These are phyloP conservation scores for Amphicarpaea edgeworthii DNA, from an alignment of 306 rosid genomes.

Conservation along the genomic window DNA sequence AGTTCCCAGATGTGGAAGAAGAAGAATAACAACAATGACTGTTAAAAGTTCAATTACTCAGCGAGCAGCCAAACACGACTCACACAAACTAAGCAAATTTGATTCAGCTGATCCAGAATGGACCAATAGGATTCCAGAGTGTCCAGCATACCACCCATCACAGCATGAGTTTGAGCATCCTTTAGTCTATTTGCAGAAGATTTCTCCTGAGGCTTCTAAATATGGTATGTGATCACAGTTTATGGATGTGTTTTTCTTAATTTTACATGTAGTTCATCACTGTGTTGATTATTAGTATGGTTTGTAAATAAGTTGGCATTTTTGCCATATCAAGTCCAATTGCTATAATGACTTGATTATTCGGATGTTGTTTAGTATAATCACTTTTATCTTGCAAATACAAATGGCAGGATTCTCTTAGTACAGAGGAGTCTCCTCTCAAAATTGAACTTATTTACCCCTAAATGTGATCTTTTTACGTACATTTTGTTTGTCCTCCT, in stretches of 20 bases:
- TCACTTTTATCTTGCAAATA: background rate
- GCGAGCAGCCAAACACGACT: background rate
- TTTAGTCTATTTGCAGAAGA: slow-evolving; percentile 49
- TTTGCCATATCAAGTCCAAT: background rate
- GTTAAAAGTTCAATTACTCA: slow-evolving; percentile 3
- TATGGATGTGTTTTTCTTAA: background rate
- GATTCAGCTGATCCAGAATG: slow-evolving; percentile 41
- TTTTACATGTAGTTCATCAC: background rate
- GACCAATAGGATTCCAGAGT: slow-evolving; percentile 45
- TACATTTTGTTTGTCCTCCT: background rate
- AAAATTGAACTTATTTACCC: background rate
- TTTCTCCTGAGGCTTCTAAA: slow-evolving; percentile 45
- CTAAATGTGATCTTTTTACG: too few species aligned
- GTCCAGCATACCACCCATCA: slow-evolving; percentile 54
- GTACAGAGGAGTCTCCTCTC: background rate
- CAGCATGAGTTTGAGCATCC: slow-evolving; percentile 52
- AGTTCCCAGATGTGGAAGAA: slow-evolving; percentile 19
- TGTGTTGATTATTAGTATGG: slow-evolving; percentile 5
- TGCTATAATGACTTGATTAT: background rate
- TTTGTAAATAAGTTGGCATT: background rate
- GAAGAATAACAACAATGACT: background rate
- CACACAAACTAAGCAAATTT: slow-evolving; percentile 15
- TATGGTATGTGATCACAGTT: slow-evolving; percentile 45
- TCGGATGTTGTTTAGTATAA: background rate
- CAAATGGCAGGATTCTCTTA: background rate